Evolutionary conservation across 306 rosid species (phyloP).

Genomic region (Nissolia schottii): DNA sequence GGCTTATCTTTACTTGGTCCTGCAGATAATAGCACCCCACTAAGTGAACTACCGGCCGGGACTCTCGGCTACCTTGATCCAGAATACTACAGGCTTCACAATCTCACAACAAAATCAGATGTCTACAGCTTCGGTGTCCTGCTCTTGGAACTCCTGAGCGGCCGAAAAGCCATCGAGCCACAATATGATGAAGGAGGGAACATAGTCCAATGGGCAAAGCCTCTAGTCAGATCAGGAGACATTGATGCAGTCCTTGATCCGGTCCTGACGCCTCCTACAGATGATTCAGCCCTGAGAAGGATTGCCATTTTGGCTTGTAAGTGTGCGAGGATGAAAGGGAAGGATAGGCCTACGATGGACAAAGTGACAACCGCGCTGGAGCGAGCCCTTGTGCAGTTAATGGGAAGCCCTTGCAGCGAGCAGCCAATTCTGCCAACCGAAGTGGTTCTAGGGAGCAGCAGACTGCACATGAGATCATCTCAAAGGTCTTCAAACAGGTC

Average conservation of each 20-base stretch:
- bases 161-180: slow-evolving; percentile 93
- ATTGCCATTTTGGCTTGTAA: slow-evolving; percentile 85
- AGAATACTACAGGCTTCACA: slow-evolving; percentile 93
- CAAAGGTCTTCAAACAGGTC: slow-evolving; percentile 82
- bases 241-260: slow-evolving; percentile 60
- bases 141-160: slow-evolving; percentile 81
- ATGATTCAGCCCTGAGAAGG: slow-evolving; percentile 73
- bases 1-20: slow-evolving; percentile 84
- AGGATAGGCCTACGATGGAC: slow-evolving; percentile 97
- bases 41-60: slow-evolving; percentile 91
- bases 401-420: slow-evolving; percentile 91
- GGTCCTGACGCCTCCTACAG: slow-evolving; percentile 59
- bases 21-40: slow-evolving; percentile 77
- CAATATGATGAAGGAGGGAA: slow-evolving; percentile 81
- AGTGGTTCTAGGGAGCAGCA: slow-evolving; percentile 83
- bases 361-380: slow-evolving; percentile 90
- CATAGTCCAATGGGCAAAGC: slow-evolving; percentile 95
- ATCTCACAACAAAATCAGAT: slow-evolving; percentile 94
- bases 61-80: slow-evolving; percentile 98
- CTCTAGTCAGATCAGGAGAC: slow-evolving; percentile 70
- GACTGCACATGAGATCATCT: slow-evolving; percentile 83
- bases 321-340: slow-evolving; percentile 91
- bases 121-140: slow-evolving; percentile 95
- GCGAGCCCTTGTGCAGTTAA: slow-evolving; percentile 70
- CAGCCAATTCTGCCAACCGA: slow-evolving; percentile 95